Conservation (phyloP, 768 basidiomycete genomes). For the Mycena venus region DNA sequence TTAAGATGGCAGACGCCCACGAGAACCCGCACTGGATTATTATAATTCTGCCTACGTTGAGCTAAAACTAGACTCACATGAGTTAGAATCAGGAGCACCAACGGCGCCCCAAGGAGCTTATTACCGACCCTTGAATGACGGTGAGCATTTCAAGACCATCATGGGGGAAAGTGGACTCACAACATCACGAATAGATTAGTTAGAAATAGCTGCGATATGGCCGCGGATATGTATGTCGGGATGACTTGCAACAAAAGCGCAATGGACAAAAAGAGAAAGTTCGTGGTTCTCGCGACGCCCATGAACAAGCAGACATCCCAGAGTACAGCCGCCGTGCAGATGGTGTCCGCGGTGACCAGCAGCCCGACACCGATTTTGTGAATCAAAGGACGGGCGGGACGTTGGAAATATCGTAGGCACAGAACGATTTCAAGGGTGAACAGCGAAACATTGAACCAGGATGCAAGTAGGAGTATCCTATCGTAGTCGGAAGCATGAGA, state of each 20-base stretch:
- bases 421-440: not conserved
- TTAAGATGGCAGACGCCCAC: not conserved
- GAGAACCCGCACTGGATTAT: not conserved
- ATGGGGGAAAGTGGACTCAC: not conserved
- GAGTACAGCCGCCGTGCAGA: not conserved
- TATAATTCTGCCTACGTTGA: not conserved
- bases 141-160: not conserved
- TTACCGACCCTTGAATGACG: not conserved
- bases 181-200: not conserved
- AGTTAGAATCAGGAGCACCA: not conserved
- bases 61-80: not conserved
- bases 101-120: not conserved
- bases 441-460: not conserved
- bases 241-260: not conserved
- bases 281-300: not conserved
- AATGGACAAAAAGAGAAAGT: no score
- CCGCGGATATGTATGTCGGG: not conserved
- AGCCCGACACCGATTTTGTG: not conserved
- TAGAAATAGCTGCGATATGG: not conserved
- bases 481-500: no score
- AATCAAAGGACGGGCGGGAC: not conserved
- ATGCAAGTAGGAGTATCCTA: no score
- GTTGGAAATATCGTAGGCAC: not conserved
- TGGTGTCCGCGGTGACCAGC: slow-evolving; percentile 4
- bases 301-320: not conserved